phyloP scores from a whole-genome alignment of 2,329 filamentous ascomycete species.

The Pestalotiopsis fici region DNA sequence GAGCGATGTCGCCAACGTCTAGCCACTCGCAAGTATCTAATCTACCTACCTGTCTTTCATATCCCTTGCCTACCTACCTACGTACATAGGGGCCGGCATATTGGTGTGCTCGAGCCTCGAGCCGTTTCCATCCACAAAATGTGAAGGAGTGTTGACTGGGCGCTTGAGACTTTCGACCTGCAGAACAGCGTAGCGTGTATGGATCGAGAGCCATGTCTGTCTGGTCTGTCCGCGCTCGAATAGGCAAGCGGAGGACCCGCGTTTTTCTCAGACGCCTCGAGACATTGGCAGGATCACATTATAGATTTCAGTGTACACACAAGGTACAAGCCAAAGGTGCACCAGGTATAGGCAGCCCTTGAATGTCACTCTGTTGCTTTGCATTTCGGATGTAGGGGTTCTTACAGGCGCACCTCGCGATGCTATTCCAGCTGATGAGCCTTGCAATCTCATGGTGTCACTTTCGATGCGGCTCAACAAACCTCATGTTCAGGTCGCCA shows the following conservation, averaged over 20 bases:
- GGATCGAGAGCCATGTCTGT: background rate
- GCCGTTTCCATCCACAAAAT: background rate
- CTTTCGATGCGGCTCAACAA: background rate
- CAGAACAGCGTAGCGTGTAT: background rate
- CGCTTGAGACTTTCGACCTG: background rate
- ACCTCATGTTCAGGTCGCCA: background rate
- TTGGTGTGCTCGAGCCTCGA: background rate
- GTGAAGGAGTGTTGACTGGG: background rate
- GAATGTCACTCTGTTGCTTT: background rate
- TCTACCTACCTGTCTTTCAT: background rate
- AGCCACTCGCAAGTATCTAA: slow-evolving; percentile 10
- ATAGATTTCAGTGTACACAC: background rate
- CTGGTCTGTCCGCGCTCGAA: background rate
- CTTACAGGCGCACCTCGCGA: background rate
- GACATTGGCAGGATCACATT: background rate
- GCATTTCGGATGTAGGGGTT: background rate
- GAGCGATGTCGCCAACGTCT: slow-evolving; percentile 42
- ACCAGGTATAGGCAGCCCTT: background rate
- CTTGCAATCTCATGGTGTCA: background rate
- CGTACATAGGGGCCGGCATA: background rate
- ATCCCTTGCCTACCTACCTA: background rate
- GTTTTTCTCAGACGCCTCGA: background rate
- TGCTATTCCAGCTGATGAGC: background rate
- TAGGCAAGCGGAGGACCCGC: background rate
- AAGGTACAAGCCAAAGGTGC: background rate